Percentiles rank a stretch among this genome's conserved stretches.
These are phyloP conservation scores for Aspergillus neotritici DNA, from an alignment of 2,329 filamentous ascomycete species.

Conservation along the genomic window DNA sequence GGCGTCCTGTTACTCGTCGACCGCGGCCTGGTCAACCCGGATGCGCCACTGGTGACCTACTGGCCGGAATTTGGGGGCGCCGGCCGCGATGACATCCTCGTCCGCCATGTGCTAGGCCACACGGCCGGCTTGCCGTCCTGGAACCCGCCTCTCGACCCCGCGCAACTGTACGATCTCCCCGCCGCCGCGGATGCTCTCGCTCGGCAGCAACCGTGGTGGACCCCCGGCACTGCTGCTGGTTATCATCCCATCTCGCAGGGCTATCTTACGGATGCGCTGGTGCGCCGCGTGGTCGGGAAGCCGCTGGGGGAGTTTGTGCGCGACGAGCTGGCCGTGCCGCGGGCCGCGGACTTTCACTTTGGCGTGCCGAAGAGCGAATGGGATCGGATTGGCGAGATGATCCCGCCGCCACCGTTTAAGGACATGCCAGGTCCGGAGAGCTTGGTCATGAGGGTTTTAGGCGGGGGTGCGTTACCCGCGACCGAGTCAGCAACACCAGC, in stretches of 20 bases:
- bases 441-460: constrained; percentile 26
- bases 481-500: constrained; percentile 18
- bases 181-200: constrained; percentile 32
- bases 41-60: constrained; percentile 38
- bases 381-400: constrained; percentile 35
- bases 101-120: constrained; percentile 41
- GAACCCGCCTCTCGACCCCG: constrained; percentile 26
- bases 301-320: constrained; percentile 41
- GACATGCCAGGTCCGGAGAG: constrained; percentile 19
- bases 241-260: constrained; percentile 42
- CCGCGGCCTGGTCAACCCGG: constrained; percentile 33
- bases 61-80: constrained; percentile 46
- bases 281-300: constrained; percentile 39
- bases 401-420: constrained; percentile 23
- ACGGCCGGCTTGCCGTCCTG: constrained; percentile 33
- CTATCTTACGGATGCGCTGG: constrained; percentile 41
- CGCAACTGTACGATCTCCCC: constrained; percentile 32
- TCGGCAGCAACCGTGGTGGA: constrained; percentile 42
- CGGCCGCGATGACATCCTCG: constrained; percentile 37
- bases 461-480: constrained; percentile 22
- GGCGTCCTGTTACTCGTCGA: constrained; percentile 38
- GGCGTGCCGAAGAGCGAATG: constrained; percentile 41
- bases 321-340: constrained; percentile 40
- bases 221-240: constrained; percentile 39
- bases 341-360: constrained; percentile 45